Evolutionary conservation across 768 basidiomycete species (phyloP).

Genomic region (Panaeolus papilionaceus): DNA sequence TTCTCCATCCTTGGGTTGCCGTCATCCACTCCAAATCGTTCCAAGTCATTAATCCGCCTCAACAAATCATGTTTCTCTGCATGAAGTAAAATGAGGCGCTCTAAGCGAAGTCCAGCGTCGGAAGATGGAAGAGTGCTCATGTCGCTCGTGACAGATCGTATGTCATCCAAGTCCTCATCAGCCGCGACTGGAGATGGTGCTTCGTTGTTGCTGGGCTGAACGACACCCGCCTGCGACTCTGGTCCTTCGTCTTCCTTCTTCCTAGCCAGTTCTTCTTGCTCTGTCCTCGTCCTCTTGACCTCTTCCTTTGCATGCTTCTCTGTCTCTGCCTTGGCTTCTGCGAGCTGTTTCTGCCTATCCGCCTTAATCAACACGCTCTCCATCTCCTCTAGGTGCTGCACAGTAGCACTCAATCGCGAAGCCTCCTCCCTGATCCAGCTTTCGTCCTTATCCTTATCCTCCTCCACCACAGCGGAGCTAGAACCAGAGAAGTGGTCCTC

Average conservation of each 20-base stretch:
- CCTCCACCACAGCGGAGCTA: too few relatives aligned
- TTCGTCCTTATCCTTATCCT: background rate
- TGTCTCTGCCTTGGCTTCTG: background rate
- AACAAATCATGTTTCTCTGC: conserved; percentile 30
- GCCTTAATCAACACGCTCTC: background rate
- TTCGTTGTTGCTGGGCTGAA: background rate
- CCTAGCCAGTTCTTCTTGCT: conserved; percentile 6
- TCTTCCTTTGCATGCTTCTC: background rate
- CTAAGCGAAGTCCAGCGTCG: conserved; percentile 24
- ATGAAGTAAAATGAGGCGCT: conserved; percentile 23
- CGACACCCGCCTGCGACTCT: background rate
- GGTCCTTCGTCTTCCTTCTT: conserved; percentile 16
- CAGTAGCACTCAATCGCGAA: background rate
- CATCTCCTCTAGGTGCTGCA: background rate
- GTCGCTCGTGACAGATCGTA: conserved; percentile 12
- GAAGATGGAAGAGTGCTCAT: background rate
- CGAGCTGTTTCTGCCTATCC: background rate
- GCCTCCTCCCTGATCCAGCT: background rate
- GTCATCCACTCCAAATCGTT: conserved; percentile 1
- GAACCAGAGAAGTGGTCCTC: background rate
- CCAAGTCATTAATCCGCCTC: conserved; percentile 23
- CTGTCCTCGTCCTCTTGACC: background rate
- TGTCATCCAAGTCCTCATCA: conserved; percentile 12
- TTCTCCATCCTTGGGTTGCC: conserved; percentile 10
- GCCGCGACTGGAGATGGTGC: too few relatives aligned